Conservation (phyloP, 129 eudicot species). For the Chrysanthemum makinoi region DNA sequence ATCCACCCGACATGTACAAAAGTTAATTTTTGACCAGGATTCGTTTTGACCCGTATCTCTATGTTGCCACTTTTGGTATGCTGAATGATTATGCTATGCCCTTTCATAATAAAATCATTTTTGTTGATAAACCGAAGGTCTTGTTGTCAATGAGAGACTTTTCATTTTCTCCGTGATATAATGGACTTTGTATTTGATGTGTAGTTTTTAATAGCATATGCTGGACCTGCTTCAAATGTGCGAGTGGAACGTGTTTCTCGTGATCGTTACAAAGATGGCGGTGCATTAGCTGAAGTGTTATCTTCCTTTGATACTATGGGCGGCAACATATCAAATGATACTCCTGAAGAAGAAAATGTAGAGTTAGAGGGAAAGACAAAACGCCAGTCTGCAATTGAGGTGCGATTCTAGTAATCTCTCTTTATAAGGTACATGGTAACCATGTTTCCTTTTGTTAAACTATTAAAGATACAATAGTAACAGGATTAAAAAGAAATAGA, state of each 20-base stretch:
- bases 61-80: background rate
- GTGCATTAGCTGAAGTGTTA: conserved; percentile 71
- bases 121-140: conserved; percentile 3
- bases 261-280: conserved; percentile 55
- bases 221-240: conserved; percentile 91
- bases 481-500: conserved; percentile 15
- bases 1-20: background rate
- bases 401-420: conserved; percentile 20
- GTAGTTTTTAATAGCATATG: conserved; percentile 74
- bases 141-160: background rate
- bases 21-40: background rate
- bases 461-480: conserved; percentile 1
- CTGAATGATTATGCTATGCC: background rate
- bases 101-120: background rate
- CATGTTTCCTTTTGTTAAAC: background rate
- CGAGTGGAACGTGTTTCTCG: conserved; percentile 69
- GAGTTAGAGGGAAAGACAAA: conserved; percentile 35
- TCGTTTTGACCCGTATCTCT: background rate
- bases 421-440: conserved; percentile 5
- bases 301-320: conserved; percentile 47
- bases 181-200: background rate
- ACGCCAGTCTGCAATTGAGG: conserved; percentile 44
- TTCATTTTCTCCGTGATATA: background rate
- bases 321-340: conserved; percentile 12
- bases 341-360: conserved; percentile 28